Percentiles rank a stretch among this genome's conserved stretches.
Conservation (phyloP, 306 rosid genomes). For the Dalbergia oliveri region DNA sequence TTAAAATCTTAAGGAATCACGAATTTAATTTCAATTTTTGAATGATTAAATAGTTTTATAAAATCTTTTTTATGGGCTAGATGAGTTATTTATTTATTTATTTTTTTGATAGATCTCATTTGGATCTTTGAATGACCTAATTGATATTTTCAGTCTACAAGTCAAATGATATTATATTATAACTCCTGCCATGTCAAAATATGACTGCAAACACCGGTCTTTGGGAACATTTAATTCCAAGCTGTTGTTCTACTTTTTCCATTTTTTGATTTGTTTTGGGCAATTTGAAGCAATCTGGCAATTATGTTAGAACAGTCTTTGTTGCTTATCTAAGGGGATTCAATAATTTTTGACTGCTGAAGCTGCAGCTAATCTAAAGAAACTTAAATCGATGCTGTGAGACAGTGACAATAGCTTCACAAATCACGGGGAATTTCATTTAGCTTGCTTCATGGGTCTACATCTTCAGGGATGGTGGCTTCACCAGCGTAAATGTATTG, state of each 20-base stretch:
- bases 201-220: background rate
- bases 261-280: background rate
- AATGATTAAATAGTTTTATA: too few relatives aligned
- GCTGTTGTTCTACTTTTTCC: background rate
- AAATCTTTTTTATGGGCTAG: too few relatives aligned
- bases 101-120: too few relatives aligned
- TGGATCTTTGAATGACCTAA: too few relatives aligned
- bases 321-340: slow-evolving; percentile 6
- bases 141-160: too few relatives aligned
- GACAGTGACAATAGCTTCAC: background rate
- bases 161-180: too few relatives aligned
- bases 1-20: too few relatives aligned
- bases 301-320: background rate
- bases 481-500: slow-evolving; percentile 62
- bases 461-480: slow-evolving; percentile 65
- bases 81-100: too few relatives aligned
- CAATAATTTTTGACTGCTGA: slow-evolving; percentile 3
- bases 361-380: slow-evolving; percentile 15
- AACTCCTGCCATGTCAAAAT: background rate
- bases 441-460: slow-evolving; percentile 59
- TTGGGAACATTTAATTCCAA: background rate
- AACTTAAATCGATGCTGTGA: background rate
- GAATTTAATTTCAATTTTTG: too few relatives aligned
- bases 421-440: background rate
- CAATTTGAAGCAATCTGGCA: background rate